Base-by-base conservation (phyloP, 352 stramenopile species). In the Pythium brachiatum region DNA sequence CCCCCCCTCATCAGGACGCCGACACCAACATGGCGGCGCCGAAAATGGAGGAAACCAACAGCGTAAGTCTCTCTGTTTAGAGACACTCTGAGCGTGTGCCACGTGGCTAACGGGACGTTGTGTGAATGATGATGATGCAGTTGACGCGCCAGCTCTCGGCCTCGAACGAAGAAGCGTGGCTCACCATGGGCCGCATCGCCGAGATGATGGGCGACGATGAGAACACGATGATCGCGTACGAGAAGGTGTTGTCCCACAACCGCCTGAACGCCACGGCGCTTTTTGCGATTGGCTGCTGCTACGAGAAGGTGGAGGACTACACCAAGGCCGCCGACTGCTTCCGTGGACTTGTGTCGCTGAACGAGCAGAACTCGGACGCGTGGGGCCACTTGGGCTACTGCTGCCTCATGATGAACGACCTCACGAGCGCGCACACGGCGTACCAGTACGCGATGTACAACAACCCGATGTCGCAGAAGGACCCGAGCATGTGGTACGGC, bases 391-490 rank as follows among this genome's bases (percentile, higher is more conserved):
- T 94, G 39, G 85, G 85, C 58, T 94, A 94, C 70, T 94, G 85
- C 78, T 94, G 83, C 64, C 78, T 94, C 63, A 94, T 92, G 83
- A 88, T 94, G 77, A 94, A 94, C 75, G 83, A 94, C 66, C 81
- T 94, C 57, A 89, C 82, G 69, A 94, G 84, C 62, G 85, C 85
- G 4, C 83, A 94, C 72, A 92, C 85, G 60, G 85, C 85, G 31
- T 94, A 94, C 68, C 85, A 94, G 69, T 92, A 94, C 68, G 85
- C 85, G 53, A 92, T 94, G 83, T 94, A 92, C 76, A 91, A 94
- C 76, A 94, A 92, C 69, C 85, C 85, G 7, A 89, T 87, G 76
- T 92, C 83, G 41, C 83, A 94, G 69, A 90, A 91, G 64, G 85
- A 94, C 58, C 83, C 85, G 20, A 92, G 86, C 66, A 88, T 94